These are phyloP conservation scores for Pyrenophora seminiperda DNA, from an alignment of 2,329 filamentous ascomycete species.

Conservation along the genomic window DNA sequence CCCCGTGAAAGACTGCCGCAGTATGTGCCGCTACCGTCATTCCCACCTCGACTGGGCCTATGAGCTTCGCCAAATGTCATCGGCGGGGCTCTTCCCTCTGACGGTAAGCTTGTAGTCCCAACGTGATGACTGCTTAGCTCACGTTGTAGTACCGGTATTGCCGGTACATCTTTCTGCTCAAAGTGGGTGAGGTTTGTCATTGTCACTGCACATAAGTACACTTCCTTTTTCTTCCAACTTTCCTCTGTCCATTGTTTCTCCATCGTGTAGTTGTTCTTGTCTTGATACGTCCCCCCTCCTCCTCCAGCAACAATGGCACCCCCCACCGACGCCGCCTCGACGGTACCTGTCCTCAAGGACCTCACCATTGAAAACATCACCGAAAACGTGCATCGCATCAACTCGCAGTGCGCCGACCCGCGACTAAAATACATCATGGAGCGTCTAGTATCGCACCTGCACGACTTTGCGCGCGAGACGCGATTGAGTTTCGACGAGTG, in stretches of 20 bases:
- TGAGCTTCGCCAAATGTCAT: constrained; percentile 10
- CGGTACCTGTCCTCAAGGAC: constrained; percentile 57
- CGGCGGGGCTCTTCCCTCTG: constrained; percentile 3
- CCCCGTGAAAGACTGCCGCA: constrained; percentile 15
- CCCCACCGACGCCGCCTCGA: constrained; percentile 3
- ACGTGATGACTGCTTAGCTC: no score
- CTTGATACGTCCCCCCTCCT: not conserved
- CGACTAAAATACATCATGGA: constrained; percentile 75
- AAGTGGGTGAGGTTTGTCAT: not conserved
- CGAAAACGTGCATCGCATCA: constrained; percentile 74
- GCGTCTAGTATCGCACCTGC: constrained; percentile 74
- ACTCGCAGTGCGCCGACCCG: constrained; percentile 68
- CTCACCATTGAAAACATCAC: constrained; percentile 82
- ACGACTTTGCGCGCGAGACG: constrained; percentile 82
- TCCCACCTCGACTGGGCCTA: constrained; percentile 6
- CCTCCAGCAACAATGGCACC: constrained; percentile 3
- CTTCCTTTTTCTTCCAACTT: not conserved
- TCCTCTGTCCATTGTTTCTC: not conserved
- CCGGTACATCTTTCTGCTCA: not conserved
- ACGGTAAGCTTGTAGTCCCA: not conserved
- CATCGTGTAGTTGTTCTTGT: no score
- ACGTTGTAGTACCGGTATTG: no score
- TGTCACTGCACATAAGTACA: no score
- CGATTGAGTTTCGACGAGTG: constrained; percentile 77
- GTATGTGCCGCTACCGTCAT: not conserved